phyloP scores from a whole-genome alignment of 441 rosid genomes.

The Syzygium malaccense region DNA sequence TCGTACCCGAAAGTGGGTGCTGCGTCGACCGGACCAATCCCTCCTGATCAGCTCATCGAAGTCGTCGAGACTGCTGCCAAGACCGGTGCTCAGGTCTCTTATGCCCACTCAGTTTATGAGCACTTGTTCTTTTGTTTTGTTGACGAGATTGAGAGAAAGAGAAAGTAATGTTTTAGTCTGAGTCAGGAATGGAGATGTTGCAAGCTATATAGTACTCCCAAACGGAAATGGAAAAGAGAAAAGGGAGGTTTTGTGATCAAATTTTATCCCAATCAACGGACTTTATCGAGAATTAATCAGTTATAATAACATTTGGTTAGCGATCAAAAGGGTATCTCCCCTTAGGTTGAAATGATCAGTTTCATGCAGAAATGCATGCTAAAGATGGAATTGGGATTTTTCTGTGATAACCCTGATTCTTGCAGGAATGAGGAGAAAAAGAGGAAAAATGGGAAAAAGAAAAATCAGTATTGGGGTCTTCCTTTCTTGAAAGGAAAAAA shows the following conservation, averaged over 20 bases:
- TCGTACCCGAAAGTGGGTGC: slow-evolving; percentile 59
- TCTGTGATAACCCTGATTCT: neutral
- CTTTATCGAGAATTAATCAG: neutral
- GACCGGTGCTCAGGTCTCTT: slow-evolving; percentile 74
- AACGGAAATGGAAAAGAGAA: neutral
- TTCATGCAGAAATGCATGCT: neutral
- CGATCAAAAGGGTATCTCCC: neutral
- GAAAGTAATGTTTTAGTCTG: neutral
- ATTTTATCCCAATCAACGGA: neutral
- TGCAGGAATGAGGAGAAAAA: neutral
- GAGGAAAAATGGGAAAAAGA: neutral
- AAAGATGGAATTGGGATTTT: neutral
- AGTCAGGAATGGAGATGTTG: neutral
- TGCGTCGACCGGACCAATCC: slow-evolving; percentile 53
- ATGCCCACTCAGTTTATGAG: neutral
- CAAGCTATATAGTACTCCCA: neutral
- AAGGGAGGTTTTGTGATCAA: neutral
- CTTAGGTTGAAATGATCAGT: neutral
- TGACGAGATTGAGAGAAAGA: neutral
- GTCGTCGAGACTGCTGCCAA: slow-evolving; percentile 79
- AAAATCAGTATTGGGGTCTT: neutral
- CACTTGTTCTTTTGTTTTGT: neutral
- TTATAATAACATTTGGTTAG: neutral
- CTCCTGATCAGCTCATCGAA: slow-evolving; percentile 51
- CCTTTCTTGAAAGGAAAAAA: neutral